Evolutionary conservation across 2,329 filamentous ascomycete genomes (phyloP), one percentile per base, ranked within the genome.

Genomic region (Pezicula carpinea): DNA sequence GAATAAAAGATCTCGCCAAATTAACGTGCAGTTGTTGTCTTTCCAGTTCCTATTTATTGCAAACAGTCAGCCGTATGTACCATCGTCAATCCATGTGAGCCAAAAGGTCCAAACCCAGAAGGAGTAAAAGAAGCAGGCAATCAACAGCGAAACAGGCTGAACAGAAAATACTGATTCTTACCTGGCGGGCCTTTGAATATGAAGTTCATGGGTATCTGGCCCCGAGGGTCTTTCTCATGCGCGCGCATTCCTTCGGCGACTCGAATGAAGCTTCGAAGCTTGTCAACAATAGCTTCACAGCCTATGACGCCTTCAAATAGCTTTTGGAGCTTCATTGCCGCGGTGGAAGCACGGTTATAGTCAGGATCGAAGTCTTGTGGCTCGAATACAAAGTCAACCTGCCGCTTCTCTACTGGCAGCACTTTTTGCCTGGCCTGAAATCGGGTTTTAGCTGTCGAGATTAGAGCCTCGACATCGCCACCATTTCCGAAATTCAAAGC

Each of bases 1-100:
- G 90, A 81, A 57, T 87, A 90, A 58, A 80, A 91, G 0, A 91
- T 70, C 51, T 87, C 77, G 3, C 86, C 86, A 74, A 91, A 87
- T 51, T 83, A 85, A n/a, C 75, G 69, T 0, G 87, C 87, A 0
- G 76, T 88, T 0, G 82, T 83, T 0, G 85, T 89, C 58, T 90
- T 90, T 0, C 86, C 87, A 0, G 85, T 89, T 0, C 77, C 76
- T 76, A 40, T 46, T 47, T 49, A 46, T 35, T 19, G 15, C 50
- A 55, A 36, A 45, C 15, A 19, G 35, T 48, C 36, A 43, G 29
- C 6, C 14, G 11, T 13, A 13, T 13, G 17, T n/a, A n/a, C n/a
- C n/a, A 38, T 19, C 21, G n/a, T n/a, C n/a, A n/a, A n/a, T n/a
- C 18, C 21, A 2, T 17, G 4, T 2, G 17, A 19, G 11, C 15